These are phyloP conservation scores for Cercospora zeae-maydis DNA, from an alignment of 2,329 filamentous ascomycete genomes.

Conservation along the genomic window DNA sequence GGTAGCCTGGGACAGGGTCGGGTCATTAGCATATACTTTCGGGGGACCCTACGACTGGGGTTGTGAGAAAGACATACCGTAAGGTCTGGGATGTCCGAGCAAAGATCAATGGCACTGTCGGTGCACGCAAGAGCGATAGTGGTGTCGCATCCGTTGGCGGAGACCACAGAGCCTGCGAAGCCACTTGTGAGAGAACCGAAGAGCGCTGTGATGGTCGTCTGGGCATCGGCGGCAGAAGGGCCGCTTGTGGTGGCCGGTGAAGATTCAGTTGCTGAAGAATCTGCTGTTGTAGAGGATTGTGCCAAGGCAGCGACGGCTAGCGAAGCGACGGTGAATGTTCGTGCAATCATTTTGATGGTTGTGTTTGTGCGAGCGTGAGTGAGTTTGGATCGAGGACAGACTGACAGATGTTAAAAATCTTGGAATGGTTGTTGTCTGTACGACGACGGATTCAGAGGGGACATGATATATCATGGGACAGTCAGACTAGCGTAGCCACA, in stretches of 20 bases:
- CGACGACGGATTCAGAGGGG: background rate
- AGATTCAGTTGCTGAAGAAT: background rate
- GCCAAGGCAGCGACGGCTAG: constrained; percentile 6
- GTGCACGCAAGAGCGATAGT: constrained; percentile 17
- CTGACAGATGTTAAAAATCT: background rate
- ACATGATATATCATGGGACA: background rate
- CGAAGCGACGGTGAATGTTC: constrained; percentile 5
- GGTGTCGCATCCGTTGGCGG: constrained; percentile 18
- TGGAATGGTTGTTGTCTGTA: background rate
- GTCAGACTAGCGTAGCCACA: background rate
- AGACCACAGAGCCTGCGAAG: constrained; percentile 14
- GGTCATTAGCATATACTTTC: background rate
- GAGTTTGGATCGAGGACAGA: background rate
- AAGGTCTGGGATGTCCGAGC: constrained; percentile 1
- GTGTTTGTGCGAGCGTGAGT: background rate
- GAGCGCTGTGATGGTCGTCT: constrained; percentile 9
- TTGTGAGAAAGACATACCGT: background rate
- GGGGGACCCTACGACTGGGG: background rate
- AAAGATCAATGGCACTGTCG: background rate
- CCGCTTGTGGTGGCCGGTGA: background rate
- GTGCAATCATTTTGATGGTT: constrained; percentile 8
- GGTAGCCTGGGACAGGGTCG: background rate
- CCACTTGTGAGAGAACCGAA: constrained; percentile 10
- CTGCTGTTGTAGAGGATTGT: background rate
- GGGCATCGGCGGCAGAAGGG: background rate